Evolutionary conservation across 2,329 filamentous ascomycete genomes (phyloP), one percentile per base, ranked within the genome.

Genomic region (Aspergillus aculeatus): DNA sequence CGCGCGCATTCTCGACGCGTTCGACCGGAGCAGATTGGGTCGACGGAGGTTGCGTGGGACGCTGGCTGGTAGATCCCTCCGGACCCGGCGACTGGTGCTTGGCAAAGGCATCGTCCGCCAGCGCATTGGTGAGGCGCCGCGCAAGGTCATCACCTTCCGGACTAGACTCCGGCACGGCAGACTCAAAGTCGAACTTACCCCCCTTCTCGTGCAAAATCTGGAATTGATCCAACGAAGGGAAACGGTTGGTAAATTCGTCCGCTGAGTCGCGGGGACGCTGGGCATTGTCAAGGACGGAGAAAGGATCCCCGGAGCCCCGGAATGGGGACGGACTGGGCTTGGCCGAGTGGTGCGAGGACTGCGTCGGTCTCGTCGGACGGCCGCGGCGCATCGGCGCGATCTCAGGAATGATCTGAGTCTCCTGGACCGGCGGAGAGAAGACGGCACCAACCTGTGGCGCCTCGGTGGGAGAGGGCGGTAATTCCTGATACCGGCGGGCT

Each of bases 301-400:
- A 99, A 0, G 95, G 95, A 74, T 99, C 95, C 50, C 85, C 87
- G 26, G 87, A 84, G 47, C 88, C 87, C 64, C 88, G 84, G 66
- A 87, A 84, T 0, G 91, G 89, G 5, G 90, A 92, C 7, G 87
- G 84, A 67, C 80, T 89, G 56, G 84, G 84, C 69, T 86, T 87
- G 44, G 80, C 74, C 67, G 75, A 79, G 74, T 73, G 77, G 64
- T 75, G 67, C 68, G 80, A 74, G 59, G 82, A 80, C 7, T 63
- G 60, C 19, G 78, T 68, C 62, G 80, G 68, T 68, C 81, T 83
- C 4, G 82, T 81, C 5, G 92, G 90, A 62, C 92, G 83, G 4
- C 95, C 95, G 77, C 95, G 85, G 62, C 95, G 86, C 95, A 98
- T 98, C 0, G 94, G 95, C 41, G 90, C 88, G 62, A 99, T 92